Evolutionary conservation across 176 grass and related monocot species (phyloP), one percentile per base, ranked within the genome.

Genomic region (Carex parvula): DNA sequence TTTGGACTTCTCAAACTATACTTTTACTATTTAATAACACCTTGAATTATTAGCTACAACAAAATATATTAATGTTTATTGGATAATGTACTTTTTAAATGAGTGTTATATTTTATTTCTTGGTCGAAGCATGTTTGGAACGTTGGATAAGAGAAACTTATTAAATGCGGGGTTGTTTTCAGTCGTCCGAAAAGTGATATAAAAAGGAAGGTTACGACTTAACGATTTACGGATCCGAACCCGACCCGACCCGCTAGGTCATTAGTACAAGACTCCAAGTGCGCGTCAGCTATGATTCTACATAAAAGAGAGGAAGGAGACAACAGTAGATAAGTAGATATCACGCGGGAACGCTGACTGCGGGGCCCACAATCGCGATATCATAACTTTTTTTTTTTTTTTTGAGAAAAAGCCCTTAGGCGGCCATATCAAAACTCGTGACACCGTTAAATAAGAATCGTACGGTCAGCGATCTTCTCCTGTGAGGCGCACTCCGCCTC

Each of bases 301-400:
- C 4, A 24, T 39, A 0, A 48, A 74, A 74, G 41, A 4, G 21
- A 24, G 20, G 41, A 52, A 26, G 20, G 44, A 52, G 52, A 17
- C 18, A 30, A 78, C 16, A 32, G 73, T 44, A 69, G 21, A 66
- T 52, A 64, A 32, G 73, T 44, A 69, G 21, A 66, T 52, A 64
- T 57, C 61, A 90, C 90, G 86, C 90, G 88, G 88, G 22, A 88
- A 67, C 81, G 90, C 67, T 88, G 92, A 92, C 90, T 54, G 88
- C 15, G 69, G 69, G 0, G 3, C 81, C 58, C 83, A 77, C 54
- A 32, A 80, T 17, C 6, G 32, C 13, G 16, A 60, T 33, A 60
- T 60, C 29, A 12, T 11, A 5, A 5, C 26, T 26, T 26, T 26
- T 26, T 26, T 26, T 24, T 24, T 24, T 26, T 26, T 26, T 26